Evolutionary conservation across 140 eudicot genomes (phyloP), one percentile per base, ranked within the genome.

Genomic region (Cichorium intybus): DNA sequence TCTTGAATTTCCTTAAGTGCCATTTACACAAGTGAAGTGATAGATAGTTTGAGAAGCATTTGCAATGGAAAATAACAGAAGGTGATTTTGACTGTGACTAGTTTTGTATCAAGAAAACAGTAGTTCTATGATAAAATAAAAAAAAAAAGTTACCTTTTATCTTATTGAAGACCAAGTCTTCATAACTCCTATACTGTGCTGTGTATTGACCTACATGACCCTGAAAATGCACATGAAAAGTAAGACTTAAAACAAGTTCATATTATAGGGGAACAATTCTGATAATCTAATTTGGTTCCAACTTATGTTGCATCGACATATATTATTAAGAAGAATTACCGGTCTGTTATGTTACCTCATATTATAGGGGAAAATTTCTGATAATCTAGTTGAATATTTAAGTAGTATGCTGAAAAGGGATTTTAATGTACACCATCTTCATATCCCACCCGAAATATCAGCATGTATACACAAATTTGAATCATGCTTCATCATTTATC

Each of bases 111-210:
- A 56, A 20, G 45, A 64, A 53, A 15, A 35, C 59, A 82, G 79
- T 56, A 17, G 65, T 21, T 50, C 2, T 28, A n/a, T n/a, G n/a
- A n/a, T n/a, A n/a, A 16, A 14, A 65, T 46, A 52, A 60, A 28
- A 53, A 33, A 35, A 51, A 52, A 58, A 62, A 31, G 17, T 51
- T 65, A 90, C 97, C 96, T 82, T 84, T 90, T 47, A 84, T 73
- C 60, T 74, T 82, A 49, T 35, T 70, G 73, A 90, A 65, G 61
- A 78, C 87, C 35, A 86, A 82, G 61, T 84, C 91, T 79, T 90
- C 97, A 24, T 87, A 85, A 55, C 62, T 74, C 70, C 61, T 71
- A 66, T 78, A 90, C 16, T 68, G 85, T 60, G 76, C 7, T 60
- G 77, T 75, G 49, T 77, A 61, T 62, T 82, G 79, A 29, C 77